Base-by-base conservation (phyloP, 176 grass and related monocot species). In the Triticum monococcum region DNA sequence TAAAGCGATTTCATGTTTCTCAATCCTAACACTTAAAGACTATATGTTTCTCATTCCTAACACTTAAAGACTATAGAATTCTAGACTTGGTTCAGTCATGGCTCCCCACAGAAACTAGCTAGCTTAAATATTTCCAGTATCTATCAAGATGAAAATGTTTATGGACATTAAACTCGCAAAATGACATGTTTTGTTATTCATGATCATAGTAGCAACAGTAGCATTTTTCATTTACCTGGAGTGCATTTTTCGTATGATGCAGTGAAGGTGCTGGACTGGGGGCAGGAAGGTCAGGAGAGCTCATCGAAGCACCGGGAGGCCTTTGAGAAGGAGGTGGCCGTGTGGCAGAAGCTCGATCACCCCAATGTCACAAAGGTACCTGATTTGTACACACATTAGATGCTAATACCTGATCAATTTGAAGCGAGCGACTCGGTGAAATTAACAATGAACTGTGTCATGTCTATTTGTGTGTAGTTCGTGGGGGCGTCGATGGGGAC, bases 181-280 rank as follows among this genome's bases (percentile, higher is more conserved):
- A 14, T 12, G 7, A 24, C 12, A 14, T 14, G 3, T 73, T 43
- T 3, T 24, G 25, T 71, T 37, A 13, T 12, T 43, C 70, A 43
- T 8, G 70, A 25, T 25, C 37, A 73, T 41, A 23, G 35, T 24
- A n/a, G 68, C 2, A 9, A 72, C 18, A 57, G 17, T 20, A 57
- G 17, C 52, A 8, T 7, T 57, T 20, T 20, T 57, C 17, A 2
- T 57, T 75, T 65, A 66, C 24, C 22, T 87, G 38, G 7, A 31
- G 4, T 40, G 28, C 22, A 23, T 72, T 80, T 75, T 41, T 35
- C 31, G 60, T 75, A 68, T 23, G 73, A 54, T 94, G 90, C 88
- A 96, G 93, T 98, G 87, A 98, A 96, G 79, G 73, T 98, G 75
- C 50, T 98, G 43, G 92, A 96, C 50, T 96, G 94, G 97, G 94